Conservation (phyloP, 306 rosid species). For the Vigna radiata region DNA sequence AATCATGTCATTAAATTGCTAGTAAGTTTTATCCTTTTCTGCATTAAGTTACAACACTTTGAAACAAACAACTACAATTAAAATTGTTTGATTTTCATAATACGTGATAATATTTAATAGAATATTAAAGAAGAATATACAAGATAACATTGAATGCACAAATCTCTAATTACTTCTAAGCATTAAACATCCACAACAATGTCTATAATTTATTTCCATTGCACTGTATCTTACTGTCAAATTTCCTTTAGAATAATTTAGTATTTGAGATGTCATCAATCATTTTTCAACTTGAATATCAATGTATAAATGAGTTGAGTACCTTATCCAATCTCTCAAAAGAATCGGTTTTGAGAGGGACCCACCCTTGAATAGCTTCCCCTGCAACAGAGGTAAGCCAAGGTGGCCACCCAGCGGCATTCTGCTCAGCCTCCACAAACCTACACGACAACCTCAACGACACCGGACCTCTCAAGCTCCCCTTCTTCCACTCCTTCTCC, state of each 20-base stretch:
- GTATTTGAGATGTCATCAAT: too few relatives aligned
- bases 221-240: too few relatives aligned
- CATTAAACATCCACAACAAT: too few relatives aligned
- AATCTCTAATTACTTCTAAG: too few relatives aligned
- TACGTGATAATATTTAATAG: too few relatives aligned
- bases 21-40: not conserved
- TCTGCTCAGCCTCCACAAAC: constrained; percentile 72
- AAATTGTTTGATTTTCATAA: too few relatives aligned
- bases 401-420: constrained; percentile 97
- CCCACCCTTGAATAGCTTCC: constrained; percentile 89
- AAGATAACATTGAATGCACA: too few relatives aligned
- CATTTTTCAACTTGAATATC: not conserved
- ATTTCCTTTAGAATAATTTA: too few relatives aligned
- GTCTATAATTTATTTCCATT: too few relatives aligned
- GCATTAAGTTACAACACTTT: not conserved
- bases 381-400: constrained; percentile 86
- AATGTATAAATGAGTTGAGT: not conserved
- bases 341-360: constrained; percentile 85
- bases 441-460: constrained; percentile 57
- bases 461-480: constrained; percentile 48
- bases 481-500: constrained; percentile 28
- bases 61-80: not conserved
- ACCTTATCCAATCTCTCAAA: constrained; percentile 95
- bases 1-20: not conserved
- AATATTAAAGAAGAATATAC: too few relatives aligned